Base-by-base conservation (phyloP, 1,284 basidiomycete species). In the Irpex sp. region DNA sequence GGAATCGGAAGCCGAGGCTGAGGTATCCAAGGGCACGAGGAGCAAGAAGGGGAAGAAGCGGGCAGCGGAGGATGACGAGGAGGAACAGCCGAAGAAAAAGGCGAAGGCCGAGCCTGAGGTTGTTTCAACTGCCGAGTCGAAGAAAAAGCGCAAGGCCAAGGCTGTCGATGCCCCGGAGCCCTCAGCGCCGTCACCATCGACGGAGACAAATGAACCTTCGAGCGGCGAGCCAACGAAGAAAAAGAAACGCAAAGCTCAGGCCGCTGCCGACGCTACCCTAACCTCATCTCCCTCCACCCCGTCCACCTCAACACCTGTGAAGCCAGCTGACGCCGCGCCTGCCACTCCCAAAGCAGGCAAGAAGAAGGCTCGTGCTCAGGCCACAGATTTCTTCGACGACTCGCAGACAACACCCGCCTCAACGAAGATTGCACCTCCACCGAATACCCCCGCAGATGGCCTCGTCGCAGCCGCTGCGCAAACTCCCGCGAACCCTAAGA, bases 41-140 rank as follows among this genome's bases (percentile, higher is more conserved):
- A 60, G 71, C 62, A 67, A 63, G 59, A 82, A 82, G 68, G 75
- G 81, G 54, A 82, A 79, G 70, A 82, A 82, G 70, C 74, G 79
- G 26, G 69, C 73, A 15, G 77, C 78, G 34, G 75, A 73, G 58
- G 66, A 72, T 34, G 73, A 72, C 34, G 19, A 26, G 13, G 76
- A 68, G 26, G 73, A 69, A 58, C 64, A 66, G 64, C 74, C 71
- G 51, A 79, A 77, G 67, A 79, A 78, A 63, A 71, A 73, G 65
- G 67, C 64, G 62, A 74, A 70, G 66, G 69, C 62, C 2, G 34
- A 47, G 51, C 31, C 31, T 34, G 31, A 34, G 31, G 3, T 59
- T 37, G 47, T 58, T 44, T 3, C 66, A 5, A 17, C 60, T 38
- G 34, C 26, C 31, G 57, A 26, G 31, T 7, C 17, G 13, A 15